Percentiles rank a stretch among this genome's conserved stretches.
phyloP scores from a whole-genome alignment of 1,284 basidiomycete species.

The Anthracocystis walkeri region DNA sequence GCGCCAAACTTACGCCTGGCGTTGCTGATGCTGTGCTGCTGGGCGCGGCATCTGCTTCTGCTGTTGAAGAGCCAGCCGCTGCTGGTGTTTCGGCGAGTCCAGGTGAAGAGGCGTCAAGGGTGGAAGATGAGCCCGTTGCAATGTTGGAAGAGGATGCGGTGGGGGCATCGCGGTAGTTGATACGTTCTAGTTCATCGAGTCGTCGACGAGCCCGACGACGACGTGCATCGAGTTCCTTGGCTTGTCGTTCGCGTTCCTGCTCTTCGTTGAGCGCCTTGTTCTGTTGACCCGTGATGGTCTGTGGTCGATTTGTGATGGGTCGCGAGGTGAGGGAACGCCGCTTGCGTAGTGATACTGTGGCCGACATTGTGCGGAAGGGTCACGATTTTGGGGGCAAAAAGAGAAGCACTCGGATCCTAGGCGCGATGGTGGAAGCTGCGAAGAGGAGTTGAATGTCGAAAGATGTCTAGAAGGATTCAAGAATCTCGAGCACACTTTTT shows the following conservation, averaged over 20 bases:
- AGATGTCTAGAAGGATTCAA: too few species aligned
- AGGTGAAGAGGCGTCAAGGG: conserved; percentile 7
- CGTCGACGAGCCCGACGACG: conserved; percentile 39
- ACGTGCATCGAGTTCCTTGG: conserved; percentile 37
- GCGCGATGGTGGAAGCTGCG: background rate
- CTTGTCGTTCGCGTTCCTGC: conserved; percentile 43
- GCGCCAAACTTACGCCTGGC: conserved; percentile 23
- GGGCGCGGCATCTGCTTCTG: background rate
- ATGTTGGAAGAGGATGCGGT: conserved; percentile 7
- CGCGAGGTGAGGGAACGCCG: conserved; percentile 35
- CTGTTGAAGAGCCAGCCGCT: background rate
- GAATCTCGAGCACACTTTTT: too few species aligned
- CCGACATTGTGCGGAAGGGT: conserved; percentile 15
- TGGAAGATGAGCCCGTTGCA: background rate
- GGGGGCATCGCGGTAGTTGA: conserved; percentile 47
- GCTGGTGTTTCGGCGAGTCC: background rate
- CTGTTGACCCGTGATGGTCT: conserved; percentile 49
- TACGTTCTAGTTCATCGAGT: conserved; percentile 42
- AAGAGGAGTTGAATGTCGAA: background rate
- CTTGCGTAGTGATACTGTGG: conserved; percentile 42
- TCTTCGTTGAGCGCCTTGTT: conserved; percentile 39
- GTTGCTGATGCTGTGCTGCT: background rate
- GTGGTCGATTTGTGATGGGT: conserved; percentile 45
- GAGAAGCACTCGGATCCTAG: too few species aligned
- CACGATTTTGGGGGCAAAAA: too few species aligned